phyloP scores from a whole-genome alignment of 805 yeast genomes.

The Lipomyces lipofer region DNA sequence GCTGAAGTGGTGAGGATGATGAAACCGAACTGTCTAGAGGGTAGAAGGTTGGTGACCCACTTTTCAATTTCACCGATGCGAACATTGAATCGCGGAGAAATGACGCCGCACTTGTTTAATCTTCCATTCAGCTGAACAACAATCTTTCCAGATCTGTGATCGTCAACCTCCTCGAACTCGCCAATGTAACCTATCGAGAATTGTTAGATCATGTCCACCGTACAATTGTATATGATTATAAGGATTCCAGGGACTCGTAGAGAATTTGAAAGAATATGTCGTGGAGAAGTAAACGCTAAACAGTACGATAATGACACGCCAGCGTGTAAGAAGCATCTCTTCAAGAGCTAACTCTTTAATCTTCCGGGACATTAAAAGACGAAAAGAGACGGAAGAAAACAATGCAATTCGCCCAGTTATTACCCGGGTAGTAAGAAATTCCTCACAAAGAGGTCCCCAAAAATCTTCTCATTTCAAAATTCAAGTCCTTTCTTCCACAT shows the following conservation, averaged over 20 bases:
- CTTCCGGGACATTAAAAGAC: slow-evolving; percentile 98
- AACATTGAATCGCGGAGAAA: slow-evolving; percentile 98
- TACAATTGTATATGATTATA: too few species aligned
- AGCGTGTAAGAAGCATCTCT: slow-evolving; percentile 43
- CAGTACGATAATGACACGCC: slow-evolving; percentile 25
- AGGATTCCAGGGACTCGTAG: too few species aligned
- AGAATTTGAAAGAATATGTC: slow-evolving; percentile 15
- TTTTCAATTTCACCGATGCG: slow-evolving; percentile 93
- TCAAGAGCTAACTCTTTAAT: slow-evolving; percentile 42
- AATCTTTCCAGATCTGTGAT: slow-evolving; percentile 98
- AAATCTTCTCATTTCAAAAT: not conserved
- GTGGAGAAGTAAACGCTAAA: slow-evolving; percentile 43
- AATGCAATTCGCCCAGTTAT: slow-evolving; percentile 98
- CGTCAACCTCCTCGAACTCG: slow-evolving; percentile 97
- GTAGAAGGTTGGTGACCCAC: slow-evolving; percentile 97
- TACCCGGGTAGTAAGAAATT: slow-evolving; percentile 61
- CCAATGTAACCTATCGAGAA: slow-evolving; percentile 71
- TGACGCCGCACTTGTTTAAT: slow-evolving; percentile 98
- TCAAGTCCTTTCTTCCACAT: too few species aligned
- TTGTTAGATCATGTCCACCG: slow-evolving; percentile 19
- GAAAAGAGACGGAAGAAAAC: slow-evolving; percentile 73
- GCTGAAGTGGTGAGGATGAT: slow-evolving; percentile 98
- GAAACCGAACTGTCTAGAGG: slow-evolving; percentile 99
- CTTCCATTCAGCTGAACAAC: slow-evolving; percentile 97
- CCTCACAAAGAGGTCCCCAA: too few species aligned